Evolutionary conservation across 2,329 filamentous ascomycete species (phyloP).

Genomic region (Arthroderma uncinatum): DNA sequence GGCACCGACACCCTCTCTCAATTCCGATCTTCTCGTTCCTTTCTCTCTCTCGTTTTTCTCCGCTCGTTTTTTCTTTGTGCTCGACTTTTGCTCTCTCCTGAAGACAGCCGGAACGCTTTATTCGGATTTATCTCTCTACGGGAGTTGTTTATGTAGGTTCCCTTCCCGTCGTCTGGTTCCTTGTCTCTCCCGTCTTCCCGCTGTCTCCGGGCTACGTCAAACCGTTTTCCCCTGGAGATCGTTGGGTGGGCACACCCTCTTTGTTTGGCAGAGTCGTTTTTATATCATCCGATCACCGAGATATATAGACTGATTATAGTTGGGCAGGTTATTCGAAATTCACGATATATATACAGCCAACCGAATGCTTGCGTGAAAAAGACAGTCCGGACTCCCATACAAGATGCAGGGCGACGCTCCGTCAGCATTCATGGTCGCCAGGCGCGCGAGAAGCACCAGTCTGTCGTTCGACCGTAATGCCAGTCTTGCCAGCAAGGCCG

Average conservation of each 20-base stretch:
- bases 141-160: background rate
- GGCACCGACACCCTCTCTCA: background rate
- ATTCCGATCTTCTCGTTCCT: too few species aligned
- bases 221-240: background rate
- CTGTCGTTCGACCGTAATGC: constrained; percentile 30
- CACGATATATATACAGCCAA: background rate
- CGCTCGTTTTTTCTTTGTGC: background rate
- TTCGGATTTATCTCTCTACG: background rate
- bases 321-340: background rate
- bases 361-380: constrained; percentile 3
- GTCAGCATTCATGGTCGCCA: constrained; percentile 5
- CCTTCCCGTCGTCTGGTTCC: background rate
- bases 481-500: constrained; percentile 17
- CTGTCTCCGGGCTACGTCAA: background rate
- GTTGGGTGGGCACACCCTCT: background rate
- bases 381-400: background rate
- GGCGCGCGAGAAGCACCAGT: constrained; percentile 27
- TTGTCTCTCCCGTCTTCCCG: background rate
- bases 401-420: constrained; percentile 11
- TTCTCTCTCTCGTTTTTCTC: background rate
- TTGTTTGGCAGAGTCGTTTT: background rate
- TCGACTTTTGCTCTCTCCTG: background rate
- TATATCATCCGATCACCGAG: too few species aligned
- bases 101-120: background rate
- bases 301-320: background rate